Evolutionary conservation across 257 asterid genomes (phyloP).

Genomic region (Ilex asprella): DNA sequence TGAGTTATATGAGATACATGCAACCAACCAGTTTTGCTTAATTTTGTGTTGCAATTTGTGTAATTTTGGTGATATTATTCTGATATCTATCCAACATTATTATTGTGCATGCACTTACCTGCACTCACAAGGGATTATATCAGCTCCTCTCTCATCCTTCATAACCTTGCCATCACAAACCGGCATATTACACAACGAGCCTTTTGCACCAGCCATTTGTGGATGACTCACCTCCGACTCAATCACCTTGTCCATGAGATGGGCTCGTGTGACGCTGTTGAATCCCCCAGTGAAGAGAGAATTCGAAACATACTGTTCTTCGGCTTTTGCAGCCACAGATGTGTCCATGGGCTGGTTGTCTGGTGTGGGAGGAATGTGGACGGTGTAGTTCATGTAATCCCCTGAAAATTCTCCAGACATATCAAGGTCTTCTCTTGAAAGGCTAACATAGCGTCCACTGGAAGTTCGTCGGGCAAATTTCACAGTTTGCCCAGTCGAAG

Average conservation of each 20-base stretch:
- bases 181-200: constrained; percentile 70
- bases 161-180: constrained; percentile 81
- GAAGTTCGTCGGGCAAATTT: constrained; percentile 80
- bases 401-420: constrained; percentile 58
- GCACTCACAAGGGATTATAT: constrained; percentile 79
- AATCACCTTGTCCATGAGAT: constrained; percentile 57
- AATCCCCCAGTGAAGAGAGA: constrained; percentile 82
- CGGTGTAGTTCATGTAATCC: constrained; percentile 72
- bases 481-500: constrained; percentile 49
- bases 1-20: no score
- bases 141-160: constrained; percentile 77
- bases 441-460: constrained; percentile 69
- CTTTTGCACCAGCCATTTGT: constrained; percentile 85
- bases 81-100: no score
- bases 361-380: constrained; percentile 85
- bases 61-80: no score
- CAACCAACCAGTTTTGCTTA: no score
- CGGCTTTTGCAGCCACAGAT: constrained; percentile 69
- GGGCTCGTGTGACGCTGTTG: constrained; percentile 84
- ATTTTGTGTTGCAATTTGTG: no score
- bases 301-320: constrained; percentile 82
- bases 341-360: constrained; percentile 80
- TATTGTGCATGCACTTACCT: constrained; percentile 20
- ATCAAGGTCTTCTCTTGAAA: constrained; percentile 70
- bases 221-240: constrained; percentile 45